Base-by-base conservation (phyloP, 768 basidiomycete species). In the Leccinum barrowsii region DNA sequence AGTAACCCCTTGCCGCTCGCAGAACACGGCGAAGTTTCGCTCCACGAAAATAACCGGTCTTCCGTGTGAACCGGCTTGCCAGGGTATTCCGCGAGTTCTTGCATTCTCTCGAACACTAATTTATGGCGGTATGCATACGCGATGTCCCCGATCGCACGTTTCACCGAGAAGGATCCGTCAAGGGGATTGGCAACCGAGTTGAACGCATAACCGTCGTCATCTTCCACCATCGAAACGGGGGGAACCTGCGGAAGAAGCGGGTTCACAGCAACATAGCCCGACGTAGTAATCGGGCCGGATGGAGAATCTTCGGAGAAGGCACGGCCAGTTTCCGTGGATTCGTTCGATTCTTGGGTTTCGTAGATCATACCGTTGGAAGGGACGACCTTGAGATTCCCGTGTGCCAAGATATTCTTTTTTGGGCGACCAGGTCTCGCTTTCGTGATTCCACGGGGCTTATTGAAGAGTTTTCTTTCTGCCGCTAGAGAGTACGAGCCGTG, bases 371-470 rank as follows among this genome's bases (percentile, higher is more conserved):
- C 42, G 19, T 2, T 44, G 42, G 42, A 44, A 19, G 57, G 56
- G 28, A 30, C 34, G 32, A 53, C 32, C 57, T 60, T 60, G 47
- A 35, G 53, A 57, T 57, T 55, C 52, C 28, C 32, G 12, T 50
- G 50, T 30, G 52, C 32, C 32, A 34, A 52, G 8, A 5, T 42
- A 42, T 42, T 57, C 54, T 68, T 75, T 58, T 54, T 73, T 40
- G 70, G 70, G 52, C 69, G 70, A 46, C 70, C 70, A 11, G 59
- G 63, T 59, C 60, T 81, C 46, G 57, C 60, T 58, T 72, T 75
- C 15, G 67, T 64, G 61, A 72, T 42, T 46, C 68, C 70, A 44
- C 72, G 70, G 55, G 68, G 56, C 49, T 68, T 34, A 12, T 34
- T 71, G 46, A 47, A 52, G 17, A 58, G 2, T 50, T 58, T 72